Evolutionary conservation across 2,329 filamentous ascomycete genomes (phyloP).

Genomic region (Penicillium frequentans): DNA sequence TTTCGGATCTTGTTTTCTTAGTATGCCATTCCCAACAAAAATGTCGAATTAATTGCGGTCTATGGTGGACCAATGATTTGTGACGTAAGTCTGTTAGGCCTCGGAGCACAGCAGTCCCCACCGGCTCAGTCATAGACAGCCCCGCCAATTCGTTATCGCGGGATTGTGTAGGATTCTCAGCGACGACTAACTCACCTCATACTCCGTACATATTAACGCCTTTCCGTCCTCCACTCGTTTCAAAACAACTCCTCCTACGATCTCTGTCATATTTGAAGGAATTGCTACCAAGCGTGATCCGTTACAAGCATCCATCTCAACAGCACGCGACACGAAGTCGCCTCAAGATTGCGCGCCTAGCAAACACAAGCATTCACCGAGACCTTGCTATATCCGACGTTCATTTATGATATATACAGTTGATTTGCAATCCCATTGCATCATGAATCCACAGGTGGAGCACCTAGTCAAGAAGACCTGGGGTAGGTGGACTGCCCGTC

Average conservation of each 20-base stretch:
- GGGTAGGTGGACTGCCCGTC: constrained; percentile 26
- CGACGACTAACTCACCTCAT: background rate
- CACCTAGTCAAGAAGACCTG: constrained; percentile 37
- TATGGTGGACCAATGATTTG: background rate
- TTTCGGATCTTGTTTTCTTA: background rate
- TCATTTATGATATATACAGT: background rate
- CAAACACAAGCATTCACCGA: background rate
- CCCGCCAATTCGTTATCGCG: constrained; percentile 22
- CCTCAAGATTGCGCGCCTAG: background rate
- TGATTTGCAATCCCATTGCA: background rate
- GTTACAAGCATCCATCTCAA: background rate
- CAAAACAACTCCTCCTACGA: background rate
- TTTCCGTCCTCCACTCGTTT: background rate
- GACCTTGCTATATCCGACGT: background rate
- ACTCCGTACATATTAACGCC: background rate
- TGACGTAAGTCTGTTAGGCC: constrained; percentile 18
- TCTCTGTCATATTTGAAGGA: background rate
- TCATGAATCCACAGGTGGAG: constrained; percentile 34
- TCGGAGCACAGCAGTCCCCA: constrained; percentile 29
- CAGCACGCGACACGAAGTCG: constrained; percentile 11
- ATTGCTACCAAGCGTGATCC: background rate
- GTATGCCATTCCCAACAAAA: background rate
- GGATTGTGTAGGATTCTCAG: constrained; percentile 3
- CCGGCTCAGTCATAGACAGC: constrained; percentile 18
- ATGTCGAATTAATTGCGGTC: background rate